Base-by-base conservation (phyloP, 768 basidiomycete species). In the Chiua virens region DNA sequence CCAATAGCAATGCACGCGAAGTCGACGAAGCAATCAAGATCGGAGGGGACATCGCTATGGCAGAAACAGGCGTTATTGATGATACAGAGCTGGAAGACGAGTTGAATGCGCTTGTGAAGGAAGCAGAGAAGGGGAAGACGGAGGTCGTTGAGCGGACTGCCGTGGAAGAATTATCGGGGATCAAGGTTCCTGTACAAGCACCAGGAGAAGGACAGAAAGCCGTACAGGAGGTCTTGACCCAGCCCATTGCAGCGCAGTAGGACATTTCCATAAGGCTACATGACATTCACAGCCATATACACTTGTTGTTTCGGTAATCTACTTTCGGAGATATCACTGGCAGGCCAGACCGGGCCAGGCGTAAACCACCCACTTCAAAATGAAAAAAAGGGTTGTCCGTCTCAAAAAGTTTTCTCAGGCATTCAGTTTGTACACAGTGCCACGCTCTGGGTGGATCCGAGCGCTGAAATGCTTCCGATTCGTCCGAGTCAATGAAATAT, bases 1-100 rank as follows among this genome's bases (percentile, higher is more conserved):
- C 87, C 3, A 86, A 90, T 55, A 81, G 85, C 1, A 85, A 93
- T 61, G 90, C 92, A 38, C 76, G 76, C 35, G 94, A 97, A 59
- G 75, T 97, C 15, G 89, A 96, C 57, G 81, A 89, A 27, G 82
- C 85, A 4, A 82, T 98, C 42, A 76, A 77, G 52, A 67, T 83
- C 35, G 88, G 87, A 20, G 84, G 79, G 3, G 81, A 88, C 54
- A 70, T 83, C 20, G 84, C 83, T 1, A 61, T 83, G 11, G 78
- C 61, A 0, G 74, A 74, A 10, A 61, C 62, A 1, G 73, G 75
- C 8, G 70, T 77, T 8, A 79, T 79, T 44, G 80, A 85, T 44
- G 81, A 85, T 21, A 73, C 75, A 1, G 78, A 82, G 13, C 48
- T 93, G 41, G 83, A 86, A 64, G 77, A 73, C 42, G 92, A 95